Base-by-base conservation (phyloP, 345 rosid species). In the Dimocarpus longan region DNA sequence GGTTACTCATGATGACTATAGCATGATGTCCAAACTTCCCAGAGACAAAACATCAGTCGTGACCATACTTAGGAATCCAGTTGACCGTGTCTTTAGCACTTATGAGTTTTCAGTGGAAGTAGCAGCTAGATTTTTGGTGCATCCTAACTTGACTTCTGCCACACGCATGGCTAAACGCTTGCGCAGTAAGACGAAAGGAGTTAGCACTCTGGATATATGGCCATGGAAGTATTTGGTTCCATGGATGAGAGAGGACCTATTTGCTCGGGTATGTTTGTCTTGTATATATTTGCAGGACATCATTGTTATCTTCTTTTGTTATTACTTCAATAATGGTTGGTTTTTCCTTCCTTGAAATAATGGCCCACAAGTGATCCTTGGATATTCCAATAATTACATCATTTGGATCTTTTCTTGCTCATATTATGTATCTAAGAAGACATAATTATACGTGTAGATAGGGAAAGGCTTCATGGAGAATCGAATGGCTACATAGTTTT, bases 181-280 rank as follows among this genome's bases (percentile, higher is more conserved):
- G 84, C 97, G 92, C 44, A 18, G 86, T 73, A 90, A 85, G 84
- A 70, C 68, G 66, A 84, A 80, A 50, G 95, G 92, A 77, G 90
- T 96, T 71, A 96, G 97, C 83, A 96, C 99, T 16, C 86, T 96
- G 77, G 95, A 96, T 83, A 94, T 96, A 81, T 96, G 99, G 99
- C 99, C 99, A 48, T 96, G 99, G 99, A 96, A 94, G 79, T 89
- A 91, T 85, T 75, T 96, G 83, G 99, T 94, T 82, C 97, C 99
- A 37, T 92, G 99, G 99, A 96, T 96, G 99, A 89, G 97, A 80
- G 91, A 94, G 86, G 99, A 96, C 87, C 86, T 96, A 15, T 96
- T 94, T 87, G 83, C 90, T 74, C 90, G 97, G 91, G 99, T 96
- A 92, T 76, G 87, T 57, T 73, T 62, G 37, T 80, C 63, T 73